Base-by-base conservation (phyloP, 1,284 basidiomycete genomes). In the Pulveroboletus sp. region DNA sequence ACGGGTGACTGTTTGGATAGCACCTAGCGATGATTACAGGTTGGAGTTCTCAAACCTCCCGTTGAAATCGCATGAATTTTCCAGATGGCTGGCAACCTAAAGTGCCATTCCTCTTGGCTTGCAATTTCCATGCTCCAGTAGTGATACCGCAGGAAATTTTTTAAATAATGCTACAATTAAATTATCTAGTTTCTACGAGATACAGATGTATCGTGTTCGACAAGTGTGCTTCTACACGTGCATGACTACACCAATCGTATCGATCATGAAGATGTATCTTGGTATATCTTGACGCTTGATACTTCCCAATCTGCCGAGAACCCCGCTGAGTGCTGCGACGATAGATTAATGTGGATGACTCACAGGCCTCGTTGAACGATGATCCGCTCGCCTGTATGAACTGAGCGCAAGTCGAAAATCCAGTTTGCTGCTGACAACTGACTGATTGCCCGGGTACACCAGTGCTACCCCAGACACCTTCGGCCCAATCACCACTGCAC, bases 401-500 rank as follows among this genome's bases (percentile, higher is more conserved):
- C 28, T 84, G 83, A 54, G 85, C 78, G 64, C 94, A 96, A 11
- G 87, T 89, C 35, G 84, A 74, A 71, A 85, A 86, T 45, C 92
- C 92, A 18, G 94, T 96, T 62, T 81, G 78, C 63, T 84, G 76
- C n/a, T 90, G 89, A 67, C 94, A 96, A 67, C 87, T 91, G 69
- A 86, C 80, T 7, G 82, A 83, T 74, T 94, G 91, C 49, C 93
- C 92, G 8, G 90, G 89, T 58, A 86, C 78, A 42, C 88, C 89
- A 44, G 86, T 75, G 26, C 73, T 60, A 49, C 72, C 76, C 93
- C 93, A 96, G n/a, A 84, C 87, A 43, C 78, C 78, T 49, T 86
- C 85, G 15, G 93, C 93, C 94, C 92, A 96, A 63, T 94, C 89
- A 59, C 93, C 93, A 65, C 92, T 92, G 65, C n/a, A 61, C 24